Evolutionary conservation across 2,329 filamentous ascomycete genomes (phyloP), one percentile per base, ranked within the genome.

Genomic region (Trichophyton simii): DNA sequence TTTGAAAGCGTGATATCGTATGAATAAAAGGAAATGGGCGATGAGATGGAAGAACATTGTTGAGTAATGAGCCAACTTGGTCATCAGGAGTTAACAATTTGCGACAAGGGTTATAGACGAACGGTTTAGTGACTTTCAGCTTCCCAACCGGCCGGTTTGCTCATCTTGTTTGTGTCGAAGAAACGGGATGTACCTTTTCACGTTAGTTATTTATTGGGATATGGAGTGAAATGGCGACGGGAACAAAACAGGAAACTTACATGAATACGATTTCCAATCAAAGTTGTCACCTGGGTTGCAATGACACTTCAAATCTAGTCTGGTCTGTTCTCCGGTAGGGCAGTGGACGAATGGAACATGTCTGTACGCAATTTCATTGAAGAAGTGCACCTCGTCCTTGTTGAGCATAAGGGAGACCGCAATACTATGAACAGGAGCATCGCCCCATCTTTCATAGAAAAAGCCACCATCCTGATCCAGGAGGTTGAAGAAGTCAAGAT

Each of bases 211-310:
- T 6, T 36, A 42, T 44, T 25, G 55, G 4, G 41, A 42, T 18
- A 25, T 22, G 22, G 22, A 2, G 42, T 13, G 20, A 9, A 42
- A 15, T 15, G 50, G 7, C 11, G 22, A 9, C 20, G 4, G 11
- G 9, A 28, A 31, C 2, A 8, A 25, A 41, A 36, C 5, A 3
- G 46, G 28, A 36, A 64, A 79, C 89, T 80, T 83, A 95, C 91
- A 97, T 73, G 90, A 96, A 74, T 96, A 97, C 59, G 89, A 88
- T 76, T 96, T 96, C 95, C 95, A 99, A 77, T 99, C 94, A 80
- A 99, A 99, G 79, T 99, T 99, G 63, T 97, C 89, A 70, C 87
- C 86, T 6, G 94, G 92, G 71, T 99, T 91, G 78, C 94, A 99
- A 75, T 91, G 87, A 76, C 94, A 99, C 73, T 89, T 91, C 67